Base-by-base conservation (phyloP, 2,329 filamentous ascomycete species). In the Penicillium hesseltinei region DNA sequence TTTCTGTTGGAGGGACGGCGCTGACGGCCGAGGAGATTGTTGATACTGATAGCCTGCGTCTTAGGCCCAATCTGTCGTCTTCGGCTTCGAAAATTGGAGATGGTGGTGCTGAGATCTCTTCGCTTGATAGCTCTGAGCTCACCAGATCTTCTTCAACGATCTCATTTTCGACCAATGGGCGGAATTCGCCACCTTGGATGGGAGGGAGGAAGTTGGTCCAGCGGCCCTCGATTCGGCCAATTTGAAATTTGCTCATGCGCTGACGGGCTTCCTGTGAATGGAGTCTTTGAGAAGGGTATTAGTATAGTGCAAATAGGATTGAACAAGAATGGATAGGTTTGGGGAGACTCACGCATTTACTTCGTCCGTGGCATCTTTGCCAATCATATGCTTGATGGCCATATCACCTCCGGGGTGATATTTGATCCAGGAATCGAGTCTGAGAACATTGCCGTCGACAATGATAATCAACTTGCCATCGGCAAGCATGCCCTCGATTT, bases 391-490 rank as follows among this genome's bases (percentile, higher is more conserved):
- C 71, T 85, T 79, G 63, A 97, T 94, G 55, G 92, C 84, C 75
- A 90, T 92, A 66, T 92, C 85, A 63, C 94, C 94, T 46, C 94
- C 94, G 11, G 94, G 93, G 69, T 97, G 93, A 68, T 89, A 97
- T 49, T 85, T 85, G 47, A 94, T 77, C 92, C 92, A 97, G 31
- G 87, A 82, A 75, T 97, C 92, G 29, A 90, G 85, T 76, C 91
- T 94, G 64, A 97, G 76, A 5, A 96, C 91, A 69, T 87, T 84
- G 56, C 86, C 82, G 65, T 96, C 85, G 56, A 95, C 78, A 46
- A 97, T 91, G 64, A 96, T 82, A 56, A 97, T 84, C 51, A 84
- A 83, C 57, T 84, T 82, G 4, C 91, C 92, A 56, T 89, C 84
- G 8, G 92, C 90, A 69, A 97, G 96, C 69, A 93, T 77, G 8